phyloP scores from a whole-genome alignment of 140 eudicot species.

The Stevia rebaudiana region DNA sequence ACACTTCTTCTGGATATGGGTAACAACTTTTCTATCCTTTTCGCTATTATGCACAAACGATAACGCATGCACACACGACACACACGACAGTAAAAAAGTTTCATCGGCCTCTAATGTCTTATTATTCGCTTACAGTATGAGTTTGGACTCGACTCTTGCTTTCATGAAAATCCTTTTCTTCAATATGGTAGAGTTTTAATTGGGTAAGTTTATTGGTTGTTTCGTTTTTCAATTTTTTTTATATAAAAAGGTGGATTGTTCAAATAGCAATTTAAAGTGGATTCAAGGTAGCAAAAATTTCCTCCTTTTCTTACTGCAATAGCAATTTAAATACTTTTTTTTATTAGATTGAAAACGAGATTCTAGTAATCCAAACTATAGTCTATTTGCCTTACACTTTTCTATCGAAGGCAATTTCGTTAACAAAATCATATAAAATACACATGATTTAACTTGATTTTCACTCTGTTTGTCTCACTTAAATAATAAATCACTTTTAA shows the following conservation, averaged over 20 bases:
- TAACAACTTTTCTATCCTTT: slow-evolving; percentile 21
- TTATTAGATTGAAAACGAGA: too few species aligned
- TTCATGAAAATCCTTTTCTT: slow-evolving; percentile 37
- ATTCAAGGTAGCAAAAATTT: too few species aligned
- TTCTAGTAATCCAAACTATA: too few species aligned
- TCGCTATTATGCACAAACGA: neutral
- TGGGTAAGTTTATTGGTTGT: slow-evolving; percentile 25
- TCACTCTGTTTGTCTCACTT: too few species aligned
- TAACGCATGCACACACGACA: neutral
- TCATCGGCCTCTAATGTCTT: neutral
- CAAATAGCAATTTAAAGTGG: too few species aligned
- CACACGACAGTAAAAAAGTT: neutral
- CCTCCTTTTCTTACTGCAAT: neutral
- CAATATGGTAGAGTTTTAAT: slow-evolving; percentile 26
- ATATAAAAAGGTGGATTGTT: too few species aligned
- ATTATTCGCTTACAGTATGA: slow-evolving; percentile 61
- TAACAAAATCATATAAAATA: too few species aligned
- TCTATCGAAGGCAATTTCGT: too few species aligned
- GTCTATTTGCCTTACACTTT: too few species aligned
- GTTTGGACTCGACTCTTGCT: slow-evolving; percentile 77
- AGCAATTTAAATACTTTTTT: too few species aligned
- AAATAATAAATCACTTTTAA: too few species aligned
- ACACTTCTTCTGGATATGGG: slow-evolving; percentile 85
- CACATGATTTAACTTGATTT: too few species aligned
- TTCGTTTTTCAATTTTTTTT: neutral